A percentile compares a stretch with the other conserved stretches of the same genome.
Conservation (phyloP, 1,284 basidiomycete genomes). For the Ustilago vetiveriae region DNA sequence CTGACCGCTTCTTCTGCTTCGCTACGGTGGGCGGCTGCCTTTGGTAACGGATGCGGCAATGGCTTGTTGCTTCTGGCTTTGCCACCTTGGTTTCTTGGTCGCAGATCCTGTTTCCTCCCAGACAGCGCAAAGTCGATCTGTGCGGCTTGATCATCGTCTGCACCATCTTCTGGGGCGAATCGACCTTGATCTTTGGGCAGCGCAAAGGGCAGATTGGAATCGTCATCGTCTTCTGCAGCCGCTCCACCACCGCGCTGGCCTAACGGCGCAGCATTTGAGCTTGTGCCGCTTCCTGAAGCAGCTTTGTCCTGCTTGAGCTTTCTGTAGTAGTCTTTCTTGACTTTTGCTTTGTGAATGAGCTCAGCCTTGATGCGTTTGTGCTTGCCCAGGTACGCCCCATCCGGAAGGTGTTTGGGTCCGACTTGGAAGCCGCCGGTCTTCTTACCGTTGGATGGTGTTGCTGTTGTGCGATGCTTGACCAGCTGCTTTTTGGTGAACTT, state of each 20-base stretch:
- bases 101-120: conserved; percentile 36
- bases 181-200: conserved; percentile 38
- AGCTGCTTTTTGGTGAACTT: conserved; percentile 52
- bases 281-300: conserved; percentile 2
- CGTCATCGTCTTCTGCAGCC: neutral
- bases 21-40: neutral
- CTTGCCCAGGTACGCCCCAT: conserved; percentile 66
- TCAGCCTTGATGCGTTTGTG: conserved; percentile 71
- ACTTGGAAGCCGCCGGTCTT: conserved; percentile 59
- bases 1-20: conserved; percentile 4
- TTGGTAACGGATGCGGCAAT: conserved; percentile 41
- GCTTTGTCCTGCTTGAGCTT: conserved; percentile 68
- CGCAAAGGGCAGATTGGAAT: conserved; percentile 18
- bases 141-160: conserved; percentile 7
- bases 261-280: conserved; percentile 25
- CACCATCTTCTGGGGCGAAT: conserved; percentile 53
- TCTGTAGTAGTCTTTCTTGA: conserved; percentile 71
- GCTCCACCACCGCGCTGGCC: conserved; percentile 18
- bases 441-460: conserved; percentile 14
- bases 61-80: conserved; percentile 30
- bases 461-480: conserved; percentile 55
- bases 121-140: conserved; percentile 8
- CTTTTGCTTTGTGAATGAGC: conserved; percentile 70
- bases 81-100: conserved; percentile 11
- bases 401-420: conserved; percentile 61